A percentile compares a stretch with the other conserved stretches of the same genome.
These are phyloP conservation scores for Aspergillus affinis DNA, from an alignment of 495 filamentous ascomycete genomes.

Conservation along the genomic window DNA sequence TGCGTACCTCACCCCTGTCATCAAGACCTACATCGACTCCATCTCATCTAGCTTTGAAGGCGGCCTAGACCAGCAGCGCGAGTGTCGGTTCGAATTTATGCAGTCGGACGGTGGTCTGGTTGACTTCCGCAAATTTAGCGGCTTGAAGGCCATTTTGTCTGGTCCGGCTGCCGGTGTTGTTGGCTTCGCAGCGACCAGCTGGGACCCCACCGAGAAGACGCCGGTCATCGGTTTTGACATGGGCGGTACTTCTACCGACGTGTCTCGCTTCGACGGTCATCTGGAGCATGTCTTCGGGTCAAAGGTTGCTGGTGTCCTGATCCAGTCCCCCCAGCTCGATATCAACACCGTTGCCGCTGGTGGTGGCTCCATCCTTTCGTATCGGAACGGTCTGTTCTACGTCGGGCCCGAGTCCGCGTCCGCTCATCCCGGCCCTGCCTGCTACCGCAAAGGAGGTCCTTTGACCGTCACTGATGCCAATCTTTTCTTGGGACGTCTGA, in stretches of 20 bases:
- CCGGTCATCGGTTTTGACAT: constrained; percentile 98
- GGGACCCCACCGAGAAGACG: constrained; percentile 79
- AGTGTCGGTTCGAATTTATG: constrained; percentile 54
- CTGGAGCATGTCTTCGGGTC: constrained; percentile 98
- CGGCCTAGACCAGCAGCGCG: constrained; percentile 47
- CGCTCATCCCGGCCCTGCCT: constrained; percentile 90
- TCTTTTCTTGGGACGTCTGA: constrained; percentile 78
- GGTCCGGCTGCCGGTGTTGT: constrained; percentile 73
- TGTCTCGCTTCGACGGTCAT: constrained; percentile 87
- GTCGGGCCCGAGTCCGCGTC: constrained; percentile 93
- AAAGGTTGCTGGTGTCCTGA: constrained; percentile 91
- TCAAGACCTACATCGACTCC: constrained; percentile 91
- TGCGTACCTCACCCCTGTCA: constrained; percentile 93
- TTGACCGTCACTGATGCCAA: constrained; percentile 95
- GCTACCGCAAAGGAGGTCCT: constrained; percentile 92
- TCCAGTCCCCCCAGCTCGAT: constrained; percentile 93
- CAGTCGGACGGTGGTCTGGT: constrained; percentile 57
- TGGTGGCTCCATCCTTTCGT: constrained; percentile 86
- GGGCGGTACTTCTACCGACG: constrained; percentile 93
- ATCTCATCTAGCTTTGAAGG: constrained; percentile 68
- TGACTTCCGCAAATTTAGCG: constrained; percentile 56
- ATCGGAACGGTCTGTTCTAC: constrained; percentile 91
- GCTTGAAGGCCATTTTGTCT: constrained; percentile 58
- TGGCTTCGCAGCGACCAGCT: constrained; percentile 91
- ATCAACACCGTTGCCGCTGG: constrained; percentile 98